Evolutionary conservation across 495 filamentous ascomycete genomes (phyloP).

Genomic region (Xylaria intraflava): DNA sequence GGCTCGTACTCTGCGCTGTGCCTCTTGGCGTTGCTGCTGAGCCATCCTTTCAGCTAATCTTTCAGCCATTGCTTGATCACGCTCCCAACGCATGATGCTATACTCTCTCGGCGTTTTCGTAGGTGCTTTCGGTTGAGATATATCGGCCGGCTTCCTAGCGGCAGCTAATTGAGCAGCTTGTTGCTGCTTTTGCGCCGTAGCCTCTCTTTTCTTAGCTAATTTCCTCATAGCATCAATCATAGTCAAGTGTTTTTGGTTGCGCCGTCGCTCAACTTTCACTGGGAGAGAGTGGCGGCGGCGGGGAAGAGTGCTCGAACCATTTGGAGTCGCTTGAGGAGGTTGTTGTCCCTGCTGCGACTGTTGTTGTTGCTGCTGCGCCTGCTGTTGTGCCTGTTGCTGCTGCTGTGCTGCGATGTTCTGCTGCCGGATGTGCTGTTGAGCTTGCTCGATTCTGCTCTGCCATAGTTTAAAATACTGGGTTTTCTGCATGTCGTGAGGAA

Average conservation of each 20-base stretch:
- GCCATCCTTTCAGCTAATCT: constrained; percentile 68
- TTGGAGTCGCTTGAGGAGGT: constrained; percentile 47
- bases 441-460: constrained; percentile 70
- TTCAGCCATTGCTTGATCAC: constrained; percentile 71
- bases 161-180: constrained; percentile 65
- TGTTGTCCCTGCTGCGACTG: constrained; percentile 44
- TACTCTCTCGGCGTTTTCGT: constrained; percentile 76
- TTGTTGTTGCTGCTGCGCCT: constrained; percentile 50
- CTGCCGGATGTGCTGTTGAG: constrained; percentile 57
- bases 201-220: constrained; percentile 87
- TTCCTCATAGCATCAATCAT: constrained; percentile 94
- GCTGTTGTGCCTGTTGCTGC: constrained; percentile 36
- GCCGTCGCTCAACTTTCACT: constrained; percentile 73
- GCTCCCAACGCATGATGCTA: constrained; percentile 78
- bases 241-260: constrained; percentile 76
- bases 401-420: constrained; percentile 50
- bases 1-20: constrained; percentile 49
- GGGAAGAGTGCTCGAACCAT: constrained; percentile 50
- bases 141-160: constrained; percentile 64
- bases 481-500: constrained; percentile 86
- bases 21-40: constrained; percentile 56
- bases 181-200: constrained; percentile 74
- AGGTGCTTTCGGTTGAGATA: constrained; percentile 46
- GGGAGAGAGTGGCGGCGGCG: constrained; percentile 60
- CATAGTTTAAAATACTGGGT: constrained; percentile 88